Conservation (phyloP, 805 yeast genomes). For the Metschnikowia continentalis region DNA sequence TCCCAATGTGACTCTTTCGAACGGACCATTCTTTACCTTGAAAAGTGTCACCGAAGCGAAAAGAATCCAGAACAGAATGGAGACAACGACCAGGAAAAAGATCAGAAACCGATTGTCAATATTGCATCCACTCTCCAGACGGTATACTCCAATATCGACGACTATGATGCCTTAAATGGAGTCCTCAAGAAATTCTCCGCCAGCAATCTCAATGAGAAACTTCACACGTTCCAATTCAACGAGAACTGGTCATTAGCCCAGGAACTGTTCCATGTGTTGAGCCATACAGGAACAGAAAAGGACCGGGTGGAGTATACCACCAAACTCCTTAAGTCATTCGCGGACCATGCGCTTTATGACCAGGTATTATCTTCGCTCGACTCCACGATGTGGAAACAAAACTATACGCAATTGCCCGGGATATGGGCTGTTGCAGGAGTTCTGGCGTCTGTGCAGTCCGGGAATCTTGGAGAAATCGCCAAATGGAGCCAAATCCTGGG, state of each 20-base stretch:
- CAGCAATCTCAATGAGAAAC: slow-evolving; percentile 66
- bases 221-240: slow-evolving; percentile 76
- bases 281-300: slow-evolving; percentile 31
- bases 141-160: slow-evolving; percentile 84
- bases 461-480: slow-evolving; percentile 45
- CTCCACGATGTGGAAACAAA: slow-evolving; percentile 21
- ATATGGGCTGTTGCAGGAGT: slow-evolving; percentile 68
- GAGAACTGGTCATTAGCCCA: slow-evolving; percentile 86
- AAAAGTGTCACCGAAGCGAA: slow-evolving; percentile 57
- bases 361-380: slow-evolving; percentile 54
- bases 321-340: slow-evolving; percentile 63
- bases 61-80: slow-evolving; percentile 10
- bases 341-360: slow-evolving; percentile 72
- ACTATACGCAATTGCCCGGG: slow-evolving; percentile 31
- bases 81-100: background rate
- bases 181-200: slow-evolving; percentile 69
- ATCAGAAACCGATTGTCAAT: background rate
- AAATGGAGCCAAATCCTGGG: slow-evolving; percentile 61
- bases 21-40: slow-evolving; percentile 80
- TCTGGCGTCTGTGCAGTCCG: slow-evolving; percentile 68
- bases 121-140: slow-evolving; percentile 53
- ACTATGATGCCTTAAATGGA: slow-evolving; percentile 87
- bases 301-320: slow-evolving; percentile 39
- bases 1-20: slow-evolving; percentile 83
- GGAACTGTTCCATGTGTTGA: slow-evolving; percentile 71